phyloP scores from a whole-genome alignment of 164 flowering plant species.

The Chimonanthus praecox region DNA sequence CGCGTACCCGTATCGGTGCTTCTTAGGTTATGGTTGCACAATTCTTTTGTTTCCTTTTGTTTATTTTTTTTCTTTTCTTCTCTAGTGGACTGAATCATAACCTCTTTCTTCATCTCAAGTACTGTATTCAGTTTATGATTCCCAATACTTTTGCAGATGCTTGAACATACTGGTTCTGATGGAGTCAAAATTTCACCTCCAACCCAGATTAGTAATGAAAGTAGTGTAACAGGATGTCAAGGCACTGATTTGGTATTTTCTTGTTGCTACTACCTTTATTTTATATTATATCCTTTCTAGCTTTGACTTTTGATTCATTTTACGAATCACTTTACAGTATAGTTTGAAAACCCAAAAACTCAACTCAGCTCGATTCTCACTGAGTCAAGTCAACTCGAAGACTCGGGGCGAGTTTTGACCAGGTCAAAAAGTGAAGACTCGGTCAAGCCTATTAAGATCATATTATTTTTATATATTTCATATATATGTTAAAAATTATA shows the following conservation, averaged over 20 bases:
- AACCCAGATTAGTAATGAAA: constrained; percentile 10
- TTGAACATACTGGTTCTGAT: constrained; percentile 2
- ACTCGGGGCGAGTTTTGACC: too few species aligned
- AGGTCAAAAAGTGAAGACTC: too few species aligned
- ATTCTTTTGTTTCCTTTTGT: neutral
- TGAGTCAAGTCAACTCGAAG: too few species aligned
- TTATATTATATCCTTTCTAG: too few species aligned
- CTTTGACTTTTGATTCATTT: too few species aligned
- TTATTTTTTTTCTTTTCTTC: neutral
- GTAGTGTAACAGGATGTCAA: constrained; percentile 10
- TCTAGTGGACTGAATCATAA: neutral
- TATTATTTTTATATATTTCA: too few species aligned
- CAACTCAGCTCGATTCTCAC: too few species aligned
- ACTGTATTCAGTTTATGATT: neutral
- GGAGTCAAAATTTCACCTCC: constrained; percentile 14
- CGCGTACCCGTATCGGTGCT: neutral
- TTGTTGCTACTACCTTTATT: too few species aligned
- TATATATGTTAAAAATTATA: too few species aligned
- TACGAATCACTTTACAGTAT: too few species aligned
- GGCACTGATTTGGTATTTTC: neutral
- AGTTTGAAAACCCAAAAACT: too few species aligned
- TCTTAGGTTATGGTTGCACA: neutral
- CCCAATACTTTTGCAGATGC: constrained; percentile 7
- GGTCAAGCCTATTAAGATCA: too few species aligned
- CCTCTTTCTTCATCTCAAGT: neutral